These are phyloP conservation scores for Leccinum longicurvipes DNA, from an alignment of 768 basidiomycete species.

Conservation along the genomic window DNA sequence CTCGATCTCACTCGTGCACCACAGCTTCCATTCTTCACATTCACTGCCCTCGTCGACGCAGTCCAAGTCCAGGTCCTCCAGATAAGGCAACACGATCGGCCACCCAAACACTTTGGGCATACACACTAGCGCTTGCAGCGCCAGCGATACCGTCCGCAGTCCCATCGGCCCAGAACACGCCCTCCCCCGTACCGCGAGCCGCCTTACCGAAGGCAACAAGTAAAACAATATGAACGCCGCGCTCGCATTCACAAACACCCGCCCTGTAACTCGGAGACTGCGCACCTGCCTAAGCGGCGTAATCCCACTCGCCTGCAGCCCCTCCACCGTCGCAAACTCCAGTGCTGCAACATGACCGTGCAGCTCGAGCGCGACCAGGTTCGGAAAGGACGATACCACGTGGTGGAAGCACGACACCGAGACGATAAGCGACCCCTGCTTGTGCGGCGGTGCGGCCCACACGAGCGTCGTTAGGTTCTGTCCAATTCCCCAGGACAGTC, in stretches of 20 bases:
- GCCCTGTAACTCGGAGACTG: constrained; percentile 10
- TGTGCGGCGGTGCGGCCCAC: constrained; percentile 13
- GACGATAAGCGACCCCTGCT: constrained; percentile 10
- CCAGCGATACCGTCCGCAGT: constrained; percentile 7
- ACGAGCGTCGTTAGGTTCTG: constrained; percentile 22
- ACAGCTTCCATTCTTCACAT: constrained; percentile 4
- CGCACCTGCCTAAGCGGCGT: constrained; percentile 10
- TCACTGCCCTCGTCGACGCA: constrained; percentile 3
- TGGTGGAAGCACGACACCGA: constrained; percentile 16
- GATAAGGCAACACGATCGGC: constrained; percentile 8
- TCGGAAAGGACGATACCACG: constrained; percentile 20
- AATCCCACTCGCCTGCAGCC: constrained; percentile 2
- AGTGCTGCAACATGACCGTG: constrained; percentile 10
- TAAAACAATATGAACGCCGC: constrained; percentile 16
- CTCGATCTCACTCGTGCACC: constrained; percentile 13
- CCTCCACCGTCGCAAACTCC: constrained; percentile 4
- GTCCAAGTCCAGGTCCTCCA: constrained; percentile 14
- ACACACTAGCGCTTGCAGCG: constrained; percentile 14
- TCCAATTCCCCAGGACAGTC: constrained; percentile 11
- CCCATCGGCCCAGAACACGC: constrained; percentile 10
- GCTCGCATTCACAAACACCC: constrained; percentile 7
- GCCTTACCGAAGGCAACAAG: constrained; percentile 12
- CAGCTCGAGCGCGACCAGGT: constrained; percentile 17
- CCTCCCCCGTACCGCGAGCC: constrained; percentile 11
- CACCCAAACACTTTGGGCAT: constrained; percentile 1